Evolutionary conservation across 2,329 filamentous ascomycete genomes (phyloP).

Genomic region (Talaromyces sp.): DNA sequence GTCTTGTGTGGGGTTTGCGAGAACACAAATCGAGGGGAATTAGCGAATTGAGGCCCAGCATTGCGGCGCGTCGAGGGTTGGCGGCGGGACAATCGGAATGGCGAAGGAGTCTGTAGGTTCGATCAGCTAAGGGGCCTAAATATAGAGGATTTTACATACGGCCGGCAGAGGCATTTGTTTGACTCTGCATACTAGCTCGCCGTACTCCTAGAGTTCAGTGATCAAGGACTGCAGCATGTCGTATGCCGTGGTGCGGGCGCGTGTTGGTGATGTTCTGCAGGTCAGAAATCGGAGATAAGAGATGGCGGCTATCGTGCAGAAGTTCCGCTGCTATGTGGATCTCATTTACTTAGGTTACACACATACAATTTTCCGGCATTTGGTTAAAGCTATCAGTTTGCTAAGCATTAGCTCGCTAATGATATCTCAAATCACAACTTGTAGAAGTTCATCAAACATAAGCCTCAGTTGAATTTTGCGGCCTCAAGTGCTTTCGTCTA

Average conservation of each 20-base stretch:
- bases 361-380: too few species aligned
- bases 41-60: slow-evolving; percentile 35
- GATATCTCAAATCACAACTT: too few species aligned
- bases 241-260: background rate
- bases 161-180: slow-evolving; percentile 19
- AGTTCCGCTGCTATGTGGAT: too few species aligned
- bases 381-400: too few species aligned
- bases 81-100: slow-evolving; percentile 31
- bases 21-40: slow-evolving; percentile 36
- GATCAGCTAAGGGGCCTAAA: background rate
- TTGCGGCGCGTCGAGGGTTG: slow-evolving; percentile 28
- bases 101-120: slow-evolving; percentile 28
- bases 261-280: background rate
- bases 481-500: too few species aligned
- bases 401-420: too few species aligned
- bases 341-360: too few species aligned
- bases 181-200: background rate
- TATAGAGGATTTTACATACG: slow-evolving; percentile 4
- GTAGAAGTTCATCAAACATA: too few species aligned
- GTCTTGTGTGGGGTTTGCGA: slow-evolving; percentile 24
- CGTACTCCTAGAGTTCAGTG: too few species aligned
- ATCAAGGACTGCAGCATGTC: too few species aligned
- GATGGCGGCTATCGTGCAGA: background rate
- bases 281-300: background rate
- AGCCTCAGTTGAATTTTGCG: too few species aligned